Evolutionary conservation across 1,284 basidiomycete species (phyloP).

Genomic region (Moesziomyces sp.): DNA sequence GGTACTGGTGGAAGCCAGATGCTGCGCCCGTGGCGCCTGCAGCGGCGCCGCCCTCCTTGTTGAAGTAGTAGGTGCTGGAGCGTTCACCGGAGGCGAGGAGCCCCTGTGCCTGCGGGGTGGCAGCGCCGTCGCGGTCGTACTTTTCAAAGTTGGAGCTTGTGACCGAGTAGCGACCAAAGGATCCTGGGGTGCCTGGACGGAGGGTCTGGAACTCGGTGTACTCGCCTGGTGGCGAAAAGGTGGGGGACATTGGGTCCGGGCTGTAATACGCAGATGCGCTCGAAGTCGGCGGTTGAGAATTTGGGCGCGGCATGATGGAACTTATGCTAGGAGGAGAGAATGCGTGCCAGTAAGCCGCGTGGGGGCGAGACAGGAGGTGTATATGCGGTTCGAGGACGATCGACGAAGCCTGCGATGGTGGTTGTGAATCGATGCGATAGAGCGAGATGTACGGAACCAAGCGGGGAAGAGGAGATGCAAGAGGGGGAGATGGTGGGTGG

Average conservation of each 20-base stretch:
- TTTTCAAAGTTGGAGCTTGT: constrained; percentile 31
- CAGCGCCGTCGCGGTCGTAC: constrained; percentile 27
- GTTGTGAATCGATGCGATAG: neutral
- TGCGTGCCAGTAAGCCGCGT: neutral
- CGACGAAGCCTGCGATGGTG: neutral
- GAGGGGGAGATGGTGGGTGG: neutral
- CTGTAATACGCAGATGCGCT: constrained; percentile 31
- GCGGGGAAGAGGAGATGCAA: neutral
- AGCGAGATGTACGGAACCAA: too few relatives aligned
- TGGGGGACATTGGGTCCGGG: constrained; percentile 41
- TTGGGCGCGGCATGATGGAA: constrained; percentile 21
- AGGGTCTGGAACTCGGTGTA: constrained; percentile 46
- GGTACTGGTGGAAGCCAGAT: constrained; percentile 17
- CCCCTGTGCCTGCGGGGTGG: constrained; percentile 26
- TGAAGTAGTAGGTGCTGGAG: constrained; percentile 49
- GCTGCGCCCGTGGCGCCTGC: constrained; percentile 18
- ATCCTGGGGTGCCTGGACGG: constrained; percentile 39
- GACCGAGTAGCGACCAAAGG: constrained; percentile 35
- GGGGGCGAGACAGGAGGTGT: neutral
- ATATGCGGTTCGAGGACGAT: neutral
- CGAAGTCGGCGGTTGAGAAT: constrained; percentile 6
- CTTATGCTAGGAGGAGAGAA: neutral
- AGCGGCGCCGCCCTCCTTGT: constrained; percentile 45
- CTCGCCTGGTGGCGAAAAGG: constrained; percentile 43
- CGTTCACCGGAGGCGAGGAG: constrained; percentile 15